Base-by-base conservation (phyloP, 192 early-diverging fungal genomes). In the Backusella westeae region DNA sequence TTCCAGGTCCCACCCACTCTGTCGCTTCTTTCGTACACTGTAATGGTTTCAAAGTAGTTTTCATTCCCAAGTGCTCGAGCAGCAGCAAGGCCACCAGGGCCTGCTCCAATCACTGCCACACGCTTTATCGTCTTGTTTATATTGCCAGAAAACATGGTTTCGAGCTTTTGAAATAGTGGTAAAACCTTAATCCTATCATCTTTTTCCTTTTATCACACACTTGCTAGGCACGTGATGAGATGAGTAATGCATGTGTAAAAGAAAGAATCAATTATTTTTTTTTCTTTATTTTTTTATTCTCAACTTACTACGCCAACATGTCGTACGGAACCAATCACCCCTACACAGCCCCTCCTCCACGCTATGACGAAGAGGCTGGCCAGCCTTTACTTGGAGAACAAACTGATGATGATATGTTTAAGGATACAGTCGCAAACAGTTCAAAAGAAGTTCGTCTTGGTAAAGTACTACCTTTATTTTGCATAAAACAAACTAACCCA, bases 1-100 rank as follows among this genome's bases (percentile, higher is more conserved):
- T 80, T 80, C 88, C 89, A 90, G 9, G 85, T 78, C 1, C 89
- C 89, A 15, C 89, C 89, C 19, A 83, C 59, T 14, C 73, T 69
- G 42, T 71, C 76, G 73, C 79, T 87, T 21, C 89, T 80, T 35
- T 90, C 89, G 12, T 81, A 78, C 3, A 90, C 81, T 0, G 75
- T 84, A 34, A 90, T 80, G 3, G 75, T 71, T 0, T 80, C 78
- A 73, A 75, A 83, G 14, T 36, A n/a, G 12, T 74, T 73, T 67
- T 78, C 69, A n/a, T 84, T 71, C 14, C 17, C 9, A 15, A 81
- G 46, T 1, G 67, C 65, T 38, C 73, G 78, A 5, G 83, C 83
- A 6, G 77, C 73, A 5, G 78, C 69, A 34, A 84, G 44, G 4
- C 83, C 83, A 41, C 71, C 69, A 10, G 75, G 68, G 15, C 83